Percentiles rank a stretch among this genome's conserved stretches.
Conservation (phyloP, 2,329 filamentous ascomycete species). For the Sclerotinia minor region DNA sequence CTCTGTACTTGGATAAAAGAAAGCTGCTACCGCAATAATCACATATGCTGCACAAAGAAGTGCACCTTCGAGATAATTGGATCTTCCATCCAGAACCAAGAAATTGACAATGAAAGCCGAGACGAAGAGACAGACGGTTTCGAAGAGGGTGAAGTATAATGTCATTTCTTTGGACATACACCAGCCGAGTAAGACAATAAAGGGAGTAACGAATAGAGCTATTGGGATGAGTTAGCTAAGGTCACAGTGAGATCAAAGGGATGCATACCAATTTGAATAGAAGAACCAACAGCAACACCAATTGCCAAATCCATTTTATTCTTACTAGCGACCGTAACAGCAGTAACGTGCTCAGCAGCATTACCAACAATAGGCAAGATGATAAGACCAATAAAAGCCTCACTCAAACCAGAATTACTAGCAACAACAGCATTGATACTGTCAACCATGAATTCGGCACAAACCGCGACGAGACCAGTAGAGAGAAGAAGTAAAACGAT, state of each 20-base stretch:
- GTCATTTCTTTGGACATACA: slow-evolving; percentile 67
- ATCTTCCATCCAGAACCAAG: slow-evolving; percentile 78
- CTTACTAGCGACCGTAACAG: slow-evolving; percentile 68
- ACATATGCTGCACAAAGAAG: slow-evolving; percentile 66
- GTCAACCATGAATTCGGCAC: slow-evolving; percentile 69
- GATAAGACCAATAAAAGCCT: slow-evolving; percentile 71
- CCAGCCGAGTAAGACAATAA: slow-evolving; percentile 73
- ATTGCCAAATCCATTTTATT: slow-evolving; percentile 78
- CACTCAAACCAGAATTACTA: slow-evolving; percentile 54
- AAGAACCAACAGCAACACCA: slow-evolving; percentile 68
- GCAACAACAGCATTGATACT: slow-evolving; percentile 64
- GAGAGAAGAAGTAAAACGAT: slow-evolving; percentile 62
- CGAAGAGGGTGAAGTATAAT: slow-evolving; percentile 84
- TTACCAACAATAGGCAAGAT: slow-evolving; percentile 73
- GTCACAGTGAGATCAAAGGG: not conserved
- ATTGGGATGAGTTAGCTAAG: slow-evolving; percentile 16
- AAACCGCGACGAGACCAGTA: slow-evolving; percentile 65
- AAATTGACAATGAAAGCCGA: slow-evolving; percentile 87
- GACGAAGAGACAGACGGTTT: slow-evolving; percentile 84
- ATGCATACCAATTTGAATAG: slow-evolving; percentile 63
- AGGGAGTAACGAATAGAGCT: slow-evolving; percentile 66
- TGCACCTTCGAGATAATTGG: slow-evolving; percentile 82
- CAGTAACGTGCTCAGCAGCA: slow-evolving; percentile 71
- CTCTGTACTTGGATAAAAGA: slow-evolving; percentile 60
- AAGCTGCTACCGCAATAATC: slow-evolving; percentile 66